Evolutionary conservation across 352 stramenopile species (phyloP), one percentile per base, ranked within the genome.

Genomic region (Phytophthora fragariaefolia): DNA sequence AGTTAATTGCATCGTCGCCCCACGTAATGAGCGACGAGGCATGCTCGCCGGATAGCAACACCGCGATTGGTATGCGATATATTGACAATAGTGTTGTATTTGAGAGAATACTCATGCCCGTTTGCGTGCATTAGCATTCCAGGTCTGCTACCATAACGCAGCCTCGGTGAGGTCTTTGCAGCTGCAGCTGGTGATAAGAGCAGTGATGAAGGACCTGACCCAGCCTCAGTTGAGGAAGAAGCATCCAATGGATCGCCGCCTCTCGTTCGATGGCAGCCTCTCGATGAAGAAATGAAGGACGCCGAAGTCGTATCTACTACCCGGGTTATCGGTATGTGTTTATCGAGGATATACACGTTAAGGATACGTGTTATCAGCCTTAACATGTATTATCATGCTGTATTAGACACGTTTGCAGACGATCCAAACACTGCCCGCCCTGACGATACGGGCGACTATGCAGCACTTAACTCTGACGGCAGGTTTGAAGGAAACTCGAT

Each of bases 301-400:
- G 13, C 0, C 15, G 34, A 43, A 20, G 34, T n/a, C 32, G 10
- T 17, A 18, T 43, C 15, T 43, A 43, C 34, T 20, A 7, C 30
- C 3, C 32, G 9, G 4, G 32, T 13, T n/a, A 38, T 38, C 32
- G 34, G 34, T 43, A n/a, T 43, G 34, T 43, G 7, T n/a, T n/a
- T 27, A 48, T 15, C 3, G 17, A 57, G 24, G 50, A 27, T 22
- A 38, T 47, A 66, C 58, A 53, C 36, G 48, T 20, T 66, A 58
- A 26, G 2, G 48, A 27, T 58, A 53, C 26, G 46, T 17, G 38
- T 32, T 34, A 58, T 15, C 26, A 24, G 48, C 10, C 10, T 38
- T 52, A 64, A 54, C 49, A 7, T 63, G 54, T 64, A n/a, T 22
- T 20, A 6, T 43, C 18, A 58, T 70, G 7, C 38, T 42, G 42